Evolutionary conservation across 352 stramenopile genomes (phyloP).

Genomic region (Phytophthora tubulina): DNA sequence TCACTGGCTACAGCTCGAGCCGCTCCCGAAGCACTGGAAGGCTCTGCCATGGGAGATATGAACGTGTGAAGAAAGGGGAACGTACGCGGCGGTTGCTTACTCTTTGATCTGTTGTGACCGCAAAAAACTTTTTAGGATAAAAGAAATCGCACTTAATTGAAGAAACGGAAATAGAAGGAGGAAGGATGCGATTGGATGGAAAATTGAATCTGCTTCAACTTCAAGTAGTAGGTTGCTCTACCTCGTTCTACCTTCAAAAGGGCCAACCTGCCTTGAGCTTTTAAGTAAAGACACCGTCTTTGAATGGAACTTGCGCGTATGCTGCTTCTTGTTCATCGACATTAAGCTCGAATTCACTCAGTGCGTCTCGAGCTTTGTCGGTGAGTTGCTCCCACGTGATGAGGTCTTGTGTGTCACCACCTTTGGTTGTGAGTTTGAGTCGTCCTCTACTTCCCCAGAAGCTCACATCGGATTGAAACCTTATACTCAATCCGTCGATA

Average conservation of each 20-base stretch:
- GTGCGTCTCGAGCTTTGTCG: neutral
- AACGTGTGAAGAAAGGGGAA: conserved; percentile 1
- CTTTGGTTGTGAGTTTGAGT: neutral
- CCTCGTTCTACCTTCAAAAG: neutral
- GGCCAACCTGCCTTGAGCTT: too few relatives aligned
- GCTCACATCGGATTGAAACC: too few relatives aligned
- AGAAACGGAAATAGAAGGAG: neutral
- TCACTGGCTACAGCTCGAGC: conserved; percentile 14
- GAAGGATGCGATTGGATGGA: neutral
- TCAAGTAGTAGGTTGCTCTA: neutral
- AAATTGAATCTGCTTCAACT: conserved; percentile 1
- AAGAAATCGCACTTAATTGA: conserved; percentile 20
- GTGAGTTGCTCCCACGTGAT: neutral
- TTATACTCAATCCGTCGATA: too few relatives aligned
- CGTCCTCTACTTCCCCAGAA: too few relatives aligned
- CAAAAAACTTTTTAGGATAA: neutral
- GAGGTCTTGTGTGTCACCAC: neutral
- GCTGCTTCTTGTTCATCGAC: too few relatives aligned
- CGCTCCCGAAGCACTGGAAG: conserved; percentile 3
- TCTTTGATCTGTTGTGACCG: conserved; percentile 12
- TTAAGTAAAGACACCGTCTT: too few relatives aligned
- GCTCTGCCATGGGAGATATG: conserved; percentile 33
- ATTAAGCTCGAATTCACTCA: too few relatives aligned
- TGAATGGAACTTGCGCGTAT: too few relatives aligned
- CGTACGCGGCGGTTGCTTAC: conserved; percentile 1